A percentile compares a stretch with the other conserved stretches of the same genome.
Conservation (phyloP, 257 asterid genomes). For the Scutellaria minor region DNA sequence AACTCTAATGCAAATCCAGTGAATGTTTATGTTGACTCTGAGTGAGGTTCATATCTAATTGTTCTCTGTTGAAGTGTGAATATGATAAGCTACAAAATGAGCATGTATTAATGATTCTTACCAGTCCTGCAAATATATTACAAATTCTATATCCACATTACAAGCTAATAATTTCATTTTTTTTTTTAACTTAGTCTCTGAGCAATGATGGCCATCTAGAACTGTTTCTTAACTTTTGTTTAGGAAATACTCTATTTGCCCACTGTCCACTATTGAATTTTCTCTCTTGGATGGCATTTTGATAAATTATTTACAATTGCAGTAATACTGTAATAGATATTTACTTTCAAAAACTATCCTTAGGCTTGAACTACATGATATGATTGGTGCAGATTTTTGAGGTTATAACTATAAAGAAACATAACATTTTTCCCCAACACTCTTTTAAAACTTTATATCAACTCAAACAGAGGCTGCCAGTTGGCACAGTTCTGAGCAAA, state of each 20-base stretch:
- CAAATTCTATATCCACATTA: not conserved
- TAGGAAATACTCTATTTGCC: conserved; percentile 13
- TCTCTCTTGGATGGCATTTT: not conserved
- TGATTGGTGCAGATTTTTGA: not conserved
- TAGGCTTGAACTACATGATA: not conserved
- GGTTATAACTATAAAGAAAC: conserved; percentile 6
- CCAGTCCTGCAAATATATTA: not conserved
- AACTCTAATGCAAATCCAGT: not conserved
- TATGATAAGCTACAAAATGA: not conserved
- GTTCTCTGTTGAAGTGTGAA: conserved; percentile 4
- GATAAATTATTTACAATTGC: not conserved
- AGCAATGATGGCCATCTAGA: not conserved
- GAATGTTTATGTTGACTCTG: not conserved
- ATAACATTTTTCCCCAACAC: not conserved
- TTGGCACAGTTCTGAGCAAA: not conserved
- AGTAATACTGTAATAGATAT: not conserved
- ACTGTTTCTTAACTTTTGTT: conserved; percentile 1
- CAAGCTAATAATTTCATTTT: not conserved
- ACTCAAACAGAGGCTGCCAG: not conserved
- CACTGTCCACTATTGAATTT: not conserved
- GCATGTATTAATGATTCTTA: not conserved
- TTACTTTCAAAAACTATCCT: conserved; percentile 9
- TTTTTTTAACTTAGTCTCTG: not conserved
- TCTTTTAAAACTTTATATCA: not conserved
- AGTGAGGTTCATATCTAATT: not conserved